Evolutionary conservation across 2,329 filamentous ascomycete species (phyloP).

Genomic region (Sporothrix dimorphospora): DNA sequence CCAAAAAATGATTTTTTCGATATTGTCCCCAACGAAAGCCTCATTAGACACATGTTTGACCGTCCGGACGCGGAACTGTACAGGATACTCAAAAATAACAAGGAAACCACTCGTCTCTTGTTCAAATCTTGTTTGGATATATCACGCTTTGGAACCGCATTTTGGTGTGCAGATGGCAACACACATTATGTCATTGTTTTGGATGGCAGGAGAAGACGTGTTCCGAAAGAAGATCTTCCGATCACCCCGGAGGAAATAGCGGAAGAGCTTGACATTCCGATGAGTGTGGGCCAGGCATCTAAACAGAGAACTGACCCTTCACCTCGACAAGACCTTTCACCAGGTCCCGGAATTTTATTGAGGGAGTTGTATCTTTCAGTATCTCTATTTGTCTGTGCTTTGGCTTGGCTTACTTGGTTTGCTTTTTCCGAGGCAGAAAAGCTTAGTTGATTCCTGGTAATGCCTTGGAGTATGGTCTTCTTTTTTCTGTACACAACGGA

Average conservation of each 20-base stretch:
- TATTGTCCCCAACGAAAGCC: fast-evolving
- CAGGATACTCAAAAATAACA: background rate
- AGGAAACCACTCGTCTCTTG: background rate
- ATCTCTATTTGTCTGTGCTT: no score
- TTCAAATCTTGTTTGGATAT: background rate
- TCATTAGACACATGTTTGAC: background rate
- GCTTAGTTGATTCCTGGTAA: no score
- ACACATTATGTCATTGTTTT: background rate
- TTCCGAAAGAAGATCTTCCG: background rate
- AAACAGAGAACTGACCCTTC: background rate
- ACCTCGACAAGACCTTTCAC: no score
- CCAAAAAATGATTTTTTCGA: background rate
- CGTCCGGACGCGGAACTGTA: background rate
- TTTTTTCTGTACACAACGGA: no score
- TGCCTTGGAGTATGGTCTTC: no score
- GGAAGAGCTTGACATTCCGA: background rate
- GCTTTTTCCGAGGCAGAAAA: no score
- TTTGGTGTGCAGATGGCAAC: background rate
- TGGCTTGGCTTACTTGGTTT: no score
- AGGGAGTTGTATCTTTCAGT: no score
- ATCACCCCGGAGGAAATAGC: background rate
- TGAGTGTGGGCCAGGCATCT: background rate
- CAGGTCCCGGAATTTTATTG: no score
- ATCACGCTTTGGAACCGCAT: background rate
- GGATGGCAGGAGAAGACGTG: background rate